Evolutionary conservation across 1,284 basidiomycete species (phyloP), one percentile per base, ranked within the genome.

Genomic region (Papiliotrema flavescens): DNA sequence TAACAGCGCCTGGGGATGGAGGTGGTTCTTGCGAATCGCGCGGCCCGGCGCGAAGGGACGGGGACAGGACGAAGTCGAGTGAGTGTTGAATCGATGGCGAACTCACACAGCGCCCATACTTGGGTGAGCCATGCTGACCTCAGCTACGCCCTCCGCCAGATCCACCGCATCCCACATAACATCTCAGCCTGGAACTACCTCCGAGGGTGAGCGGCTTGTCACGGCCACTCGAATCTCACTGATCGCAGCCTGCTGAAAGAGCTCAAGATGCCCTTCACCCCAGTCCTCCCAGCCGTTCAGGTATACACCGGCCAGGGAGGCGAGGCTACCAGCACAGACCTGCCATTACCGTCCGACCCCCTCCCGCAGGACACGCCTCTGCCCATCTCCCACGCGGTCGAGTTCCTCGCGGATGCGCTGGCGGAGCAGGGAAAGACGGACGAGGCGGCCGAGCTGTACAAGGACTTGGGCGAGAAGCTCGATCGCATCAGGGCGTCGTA

Each of bases 1-100:
- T 74, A 99, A 99, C 71, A 94, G 90, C 41, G 96, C 90, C 15
- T 99, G 95, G 95, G 91, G 95, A 71, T 96, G 98, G 79, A 85
- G 95, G 23, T 98, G 92, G 81, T 98, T 95, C 72, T 83, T 92
- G 49, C 81, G 87, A n/a, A 92, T 90, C 64, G 83, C 84, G 50
- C 82, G 83, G 50, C 88, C 85, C 3, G 79, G 66, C 80, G 62
- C 63, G 70, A 77, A 52, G 32, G 58, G 60, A 36, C 81, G 81
- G 80, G 52, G 80, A 78, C 35, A 85, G 32, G 81, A 81, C 62
- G 91, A 94, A 74, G 69, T 91, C 47, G 79, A 79, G 88, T 92
- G 71, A 64, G 88, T 71, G n/a, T 34, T 45, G 54, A 51, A 40
- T 22, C 36, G 20, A n/a, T n/a, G n/a, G n/a, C n/a, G n/a, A n/a